A percentile compares a stretch with the other conserved stretches of the same genome.
These are phyloP conservation scores for Coemansia nantahalensis DNA, from an alignment of 192 early-diverging fungal genomes.

Conservation along the genomic window DNA sequence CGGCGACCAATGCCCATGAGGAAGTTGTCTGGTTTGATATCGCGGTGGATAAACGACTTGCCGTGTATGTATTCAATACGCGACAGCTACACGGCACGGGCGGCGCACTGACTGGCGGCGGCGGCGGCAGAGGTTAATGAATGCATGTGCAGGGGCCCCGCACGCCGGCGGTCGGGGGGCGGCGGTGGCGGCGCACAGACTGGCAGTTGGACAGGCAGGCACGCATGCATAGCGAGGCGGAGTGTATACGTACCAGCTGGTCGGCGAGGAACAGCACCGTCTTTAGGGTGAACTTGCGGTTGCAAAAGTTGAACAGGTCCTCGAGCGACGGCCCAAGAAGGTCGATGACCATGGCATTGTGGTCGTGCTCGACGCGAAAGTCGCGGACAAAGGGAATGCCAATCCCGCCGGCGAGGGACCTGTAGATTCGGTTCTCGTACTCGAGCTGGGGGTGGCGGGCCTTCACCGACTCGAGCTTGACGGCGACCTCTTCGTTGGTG, in stretches of 20 bases:
- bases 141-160: conserved; percentile 8
- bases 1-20: conserved; percentile 84
- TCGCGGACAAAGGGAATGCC: conserved; percentile 87
- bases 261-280: conserved; percentile 84
- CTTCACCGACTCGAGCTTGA: conserved; percentile 93
- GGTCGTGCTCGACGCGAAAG: conserved; percentile 80
- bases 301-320: conserved; percentile 87
- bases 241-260: conserved; percentile 63
- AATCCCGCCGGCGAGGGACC: conserved; percentile 86
- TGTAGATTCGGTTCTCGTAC: conserved; percentile 97
- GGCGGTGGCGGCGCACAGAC: too few species aligned
- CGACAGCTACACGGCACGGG: conserved; percentile 50
- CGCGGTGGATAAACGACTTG: conserved; percentile 90
- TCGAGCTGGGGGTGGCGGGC: conserved; percentile 97
- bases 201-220: too few species aligned
- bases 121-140: background rate
- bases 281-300: conserved; percentile 84
- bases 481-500: conserved; percentile 94
- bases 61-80: conserved; percentile 78
- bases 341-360: conserved; percentile 86
- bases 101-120: conserved; percentile 2
- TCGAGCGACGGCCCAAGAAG: conserved; percentile 89
- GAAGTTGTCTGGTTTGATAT: conserved; percentile 92
- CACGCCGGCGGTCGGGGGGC: too few species aligned
- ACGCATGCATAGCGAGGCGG: too few species aligned